Evolutionary conservation across 1,284 basidiomycete genomes (phyloP).

Genomic region (Irpex sp.): DNA sequence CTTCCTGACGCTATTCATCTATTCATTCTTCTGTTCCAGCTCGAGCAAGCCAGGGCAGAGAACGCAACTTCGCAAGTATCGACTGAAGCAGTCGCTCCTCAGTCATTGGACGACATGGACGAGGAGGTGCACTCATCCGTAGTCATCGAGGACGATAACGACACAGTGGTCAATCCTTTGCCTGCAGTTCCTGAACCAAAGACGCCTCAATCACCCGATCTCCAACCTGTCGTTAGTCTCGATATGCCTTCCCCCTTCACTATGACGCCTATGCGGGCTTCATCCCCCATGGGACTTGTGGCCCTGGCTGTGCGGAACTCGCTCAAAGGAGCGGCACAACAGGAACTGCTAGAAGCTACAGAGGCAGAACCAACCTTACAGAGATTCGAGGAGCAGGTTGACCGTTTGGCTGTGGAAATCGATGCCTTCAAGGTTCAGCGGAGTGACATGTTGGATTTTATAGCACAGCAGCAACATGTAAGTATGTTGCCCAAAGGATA

Average conservation of each 20-base stretch:
- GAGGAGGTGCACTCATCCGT: not conserved
- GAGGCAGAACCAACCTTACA: conserved; percentile 1
- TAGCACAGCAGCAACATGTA: conserved; percentile 9
- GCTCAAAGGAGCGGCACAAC: not conserved
- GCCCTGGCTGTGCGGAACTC: not conserved
- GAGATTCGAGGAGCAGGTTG: conserved; percentile 33
- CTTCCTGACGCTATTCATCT: not conserved
- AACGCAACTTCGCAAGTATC: not conserved
- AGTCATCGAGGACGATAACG: not conserved
- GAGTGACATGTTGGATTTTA: conserved; percentile 24
- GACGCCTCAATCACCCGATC: conserved; percentile 9
- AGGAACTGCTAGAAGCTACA: not conserved
- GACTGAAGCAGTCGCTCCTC: not conserved
- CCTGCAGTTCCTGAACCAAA: not conserved
- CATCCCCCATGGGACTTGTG: not conserved
- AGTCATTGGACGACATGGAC: not conserved
- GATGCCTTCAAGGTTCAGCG: conserved; percentile 36
- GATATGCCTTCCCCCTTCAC: conserved; percentile 13
- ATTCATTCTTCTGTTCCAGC: conserved; percentile 4
- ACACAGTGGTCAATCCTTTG: not conserved
- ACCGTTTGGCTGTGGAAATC: conserved; percentile 29
- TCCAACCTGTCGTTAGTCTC: conserved; percentile 8
- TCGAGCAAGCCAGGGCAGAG: not conserved
- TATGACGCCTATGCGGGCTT: conserved; percentile 2
- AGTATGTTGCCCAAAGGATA: not conserved